Evolutionary conservation across 345 rosid species (phyloP), one percentile per base, ranked within the genome.

Genomic region (Sonneratia caseolaris): DNA sequence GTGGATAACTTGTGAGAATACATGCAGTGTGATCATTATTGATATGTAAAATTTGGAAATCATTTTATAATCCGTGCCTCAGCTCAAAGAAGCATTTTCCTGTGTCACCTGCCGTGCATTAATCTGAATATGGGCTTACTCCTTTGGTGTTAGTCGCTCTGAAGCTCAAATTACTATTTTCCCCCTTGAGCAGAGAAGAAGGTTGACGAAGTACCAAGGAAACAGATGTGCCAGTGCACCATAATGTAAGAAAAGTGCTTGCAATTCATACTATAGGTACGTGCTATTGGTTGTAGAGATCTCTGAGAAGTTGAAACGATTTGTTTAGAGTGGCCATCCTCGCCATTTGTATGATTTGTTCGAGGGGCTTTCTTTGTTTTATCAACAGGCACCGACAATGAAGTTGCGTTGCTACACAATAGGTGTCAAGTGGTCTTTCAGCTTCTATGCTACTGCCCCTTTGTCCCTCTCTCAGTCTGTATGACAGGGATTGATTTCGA

Each of bases 161-260:
- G 51, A 42, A n/a, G 69, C 12, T 68, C 37, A 35, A 9, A 7
- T 68, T 45, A n/a, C 53, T 45, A 24, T 59, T 37, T 72, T 42
- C 66, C 71, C 68, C 12, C 45, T 49, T 72, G n/a, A 72, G 79
- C 95, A 90, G 97, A 90, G 80, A 93, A 85, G 76, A 85, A 82
- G 79, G 85, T 89, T 38, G 90, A 87, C 12, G 90, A 88, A 71
- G 74, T 76, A 0, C 87, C 90, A n/a, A 78, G 78, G 73, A 87
- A 84, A 74, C 74, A 67, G 71, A 70, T 80, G 18, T 92, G 96
- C 74, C 79, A 89, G 19, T 90, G 98, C 83, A 67, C 93, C 76
- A 86, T 92, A 76, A 71, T 92, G 88, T 92, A 77, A 84, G 69
- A 66, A 75, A 69, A 55, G 51, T 66, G 49, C 71, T 6, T 59